Base-by-base conservation (phyloP, 2,329 filamentous ascomycete genomes). In the Stromatinia cepivora region DNA sequence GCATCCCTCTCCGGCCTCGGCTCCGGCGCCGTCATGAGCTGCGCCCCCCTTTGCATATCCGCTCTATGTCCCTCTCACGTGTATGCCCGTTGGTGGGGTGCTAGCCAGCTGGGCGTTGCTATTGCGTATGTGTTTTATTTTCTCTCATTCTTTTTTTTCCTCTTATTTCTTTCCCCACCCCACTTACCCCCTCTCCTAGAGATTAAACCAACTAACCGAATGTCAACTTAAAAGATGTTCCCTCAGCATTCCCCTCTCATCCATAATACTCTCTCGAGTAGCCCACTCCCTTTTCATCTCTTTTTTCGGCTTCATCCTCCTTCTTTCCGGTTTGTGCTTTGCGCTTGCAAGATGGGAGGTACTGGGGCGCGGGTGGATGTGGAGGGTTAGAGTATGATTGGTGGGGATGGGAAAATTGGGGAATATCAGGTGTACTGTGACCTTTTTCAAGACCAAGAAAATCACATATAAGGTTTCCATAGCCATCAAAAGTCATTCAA, bases 11-110 rank as follows among this genome's bases (percentile, higher is more conserved):
- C 76, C 46, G 77, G 77, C 1, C 77, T 77, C 53, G 76, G 76
- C 3, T 73, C 71, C 46, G 77, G 76, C 13, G 75, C 75, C 45
- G 74, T 77, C 52, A 76, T 78, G 28, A 74, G 71, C 52, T 74
- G 76, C 72, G 74, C 75, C 3, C 76, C 77, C 0, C 75, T 77
- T 0, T 78, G 76, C 65, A 65, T 78, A 4, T 76, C 75, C 0
- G 73, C 76, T 50, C 69, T 78, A 8, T 78, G 77, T 66, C 73
- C 73, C 20, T 74, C 74, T 2, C 73, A 75, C 69, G 67, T 77
- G 62, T 78, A 77, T 71, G 77, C 74, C 0, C 72, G 74, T 25
- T 77, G 69, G 46, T 77, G 75, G 70, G 77, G 76, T 3, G 77
- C 75, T 25, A 71, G 68, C 17, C 77, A 77, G 66, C 70, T 69